Base-by-base conservation (phyloP, 495 filamentous ascomycete species). In the Penicillium lividum region DNA sequence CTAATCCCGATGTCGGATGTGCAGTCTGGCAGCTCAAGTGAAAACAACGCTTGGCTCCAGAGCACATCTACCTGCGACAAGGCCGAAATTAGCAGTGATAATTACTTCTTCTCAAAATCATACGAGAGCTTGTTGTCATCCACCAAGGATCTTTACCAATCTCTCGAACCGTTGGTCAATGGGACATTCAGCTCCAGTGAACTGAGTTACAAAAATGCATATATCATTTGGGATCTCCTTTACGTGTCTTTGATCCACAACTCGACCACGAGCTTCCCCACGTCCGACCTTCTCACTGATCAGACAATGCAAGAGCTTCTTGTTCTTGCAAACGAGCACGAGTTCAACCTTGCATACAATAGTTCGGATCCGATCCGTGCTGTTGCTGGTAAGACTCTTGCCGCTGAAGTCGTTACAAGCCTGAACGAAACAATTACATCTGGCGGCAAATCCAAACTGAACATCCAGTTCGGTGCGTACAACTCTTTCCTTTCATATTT, bases 171-270 rank as follows among this genome's bases (percentile, higher is more conserved):
- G 9, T 67, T 84, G 25, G 72, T 88, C 69, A 82, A 86, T 66
- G 57, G 63, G 42, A 81, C 80, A 8, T 84, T 85, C 63, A 67
- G 59, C 33, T 58, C 68, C 18, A 71, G 56, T 36, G 60, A 81
- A 48, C 71, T 81, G 33, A 87, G 42, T 61, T 89, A 78, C 75
- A 83, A 85, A 67, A 89, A 89, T 69, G 87, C 83, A 33, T 91
- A 88, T 68, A 69, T 74, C 51, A 85, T 81, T 53, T 81, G 70
- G 65, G 78, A 81, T 61, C 61, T 75, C 33, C 58, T 81, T 40
- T 71, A 77, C 57, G 76, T 78, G 33, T 77, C 73, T 16, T 36
- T 51, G 3, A 80, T 81, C 57, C 76, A 81, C 64, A 81, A 81
- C 51, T 46, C 38, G 2, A 52, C 60, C 22, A 9, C 22, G 13